These are phyloP conservation scores for Calonectria pseudoturangicola DNA, from an alignment of 2,329 filamentous ascomycete species.

Conservation along the genomic window DNA sequence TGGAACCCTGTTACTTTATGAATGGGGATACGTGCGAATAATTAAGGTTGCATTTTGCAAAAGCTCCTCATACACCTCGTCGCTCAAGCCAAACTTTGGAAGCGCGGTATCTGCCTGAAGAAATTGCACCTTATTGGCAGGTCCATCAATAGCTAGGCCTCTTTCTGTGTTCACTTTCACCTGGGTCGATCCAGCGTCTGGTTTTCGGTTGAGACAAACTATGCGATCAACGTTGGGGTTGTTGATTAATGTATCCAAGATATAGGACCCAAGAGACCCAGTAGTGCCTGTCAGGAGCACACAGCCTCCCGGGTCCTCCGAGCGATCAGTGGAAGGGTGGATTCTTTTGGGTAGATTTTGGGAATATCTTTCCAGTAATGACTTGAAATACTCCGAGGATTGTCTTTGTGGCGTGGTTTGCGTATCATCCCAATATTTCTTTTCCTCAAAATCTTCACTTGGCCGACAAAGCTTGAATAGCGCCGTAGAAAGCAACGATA, in stretches of 20 bases:
- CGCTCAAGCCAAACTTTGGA: not conserved
- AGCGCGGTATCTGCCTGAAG: not conserved
- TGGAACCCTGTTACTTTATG: no score
- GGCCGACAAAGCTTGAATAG: not conserved
- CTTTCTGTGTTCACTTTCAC: not conserved
- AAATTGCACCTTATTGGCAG: constrained; percentile 2
- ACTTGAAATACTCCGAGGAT: not conserved
- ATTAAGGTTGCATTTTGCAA: constrained; percentile 15
- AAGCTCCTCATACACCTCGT: not conserved
- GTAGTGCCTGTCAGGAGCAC: not conserved
- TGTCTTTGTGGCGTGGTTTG: not conserved
- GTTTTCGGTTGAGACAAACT: constrained; percentile 1
- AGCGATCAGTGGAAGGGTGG: accelerated
- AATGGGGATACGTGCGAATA: constrained; percentile 2
- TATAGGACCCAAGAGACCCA: not conserved
- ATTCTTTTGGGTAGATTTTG: not conserved
- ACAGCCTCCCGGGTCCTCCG: not conserved
- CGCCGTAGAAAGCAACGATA: not conserved
- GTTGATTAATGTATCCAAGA: not conserved
- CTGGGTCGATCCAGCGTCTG: not conserved
- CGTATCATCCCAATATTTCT: not conserved
- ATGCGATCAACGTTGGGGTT: not conserved
- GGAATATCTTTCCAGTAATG: not conserved
- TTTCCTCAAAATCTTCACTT: no score
- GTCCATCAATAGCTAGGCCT: not conserved